phyloP scores from a whole-genome alignment of 2,329 filamentous ascomycete species.

The Cladosporium sp. region DNA sequence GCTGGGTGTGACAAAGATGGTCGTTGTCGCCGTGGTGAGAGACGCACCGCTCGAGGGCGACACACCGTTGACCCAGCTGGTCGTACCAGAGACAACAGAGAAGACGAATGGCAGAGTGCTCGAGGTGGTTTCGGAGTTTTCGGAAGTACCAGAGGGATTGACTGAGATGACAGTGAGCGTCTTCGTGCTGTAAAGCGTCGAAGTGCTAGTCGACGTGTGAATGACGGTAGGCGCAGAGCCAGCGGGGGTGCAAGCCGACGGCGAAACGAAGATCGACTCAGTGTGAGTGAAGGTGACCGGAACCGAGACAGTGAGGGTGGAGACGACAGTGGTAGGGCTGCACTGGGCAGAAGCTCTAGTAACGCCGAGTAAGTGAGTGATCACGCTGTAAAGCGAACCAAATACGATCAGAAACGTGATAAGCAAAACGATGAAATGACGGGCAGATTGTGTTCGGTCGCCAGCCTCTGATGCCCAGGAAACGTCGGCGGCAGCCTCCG shows the following conservation, averaged over 20 bases:
- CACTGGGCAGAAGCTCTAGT: constrained; percentile 33
- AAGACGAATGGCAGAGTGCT: constrained; percentile 19
- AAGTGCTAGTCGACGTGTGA: constrained; percentile 22
- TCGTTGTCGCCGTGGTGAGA: constrained; percentile 27
- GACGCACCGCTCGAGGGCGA: constrained; percentile 29
- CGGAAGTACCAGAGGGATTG: constrained; percentile 15
- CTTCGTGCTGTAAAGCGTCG: constrained; percentile 19
- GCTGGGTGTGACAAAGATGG: constrained; percentile 24
- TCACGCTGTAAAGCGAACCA: constrained; percentile 25
- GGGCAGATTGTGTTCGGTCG: not conserved
- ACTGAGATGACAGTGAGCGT: constrained; percentile 28
- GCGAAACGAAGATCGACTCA: constrained; percentile 13
- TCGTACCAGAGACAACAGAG: constrained; percentile 25
- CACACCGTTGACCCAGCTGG: constrained; percentile 31
- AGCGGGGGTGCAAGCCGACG: constrained; percentile 11
- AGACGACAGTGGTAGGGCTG: constrained; percentile 30
- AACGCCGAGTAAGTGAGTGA: constrained; percentile 33
- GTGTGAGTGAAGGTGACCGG: constrained; percentile 21
- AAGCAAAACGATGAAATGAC: constrained; percentile 21
- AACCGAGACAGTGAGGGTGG: constrained; percentile 30
- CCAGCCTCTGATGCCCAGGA: not conserved
- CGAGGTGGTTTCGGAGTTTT: constrained; percentile 10
- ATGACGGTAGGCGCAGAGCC: constrained; percentile 2
- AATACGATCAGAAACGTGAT: constrained; percentile 29
- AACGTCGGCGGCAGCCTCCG: constrained; percentile 7